Evolutionary conservation across 106 monocot genomes (phyloP).

Genomic region (Dendrobium nobile): DNA sequence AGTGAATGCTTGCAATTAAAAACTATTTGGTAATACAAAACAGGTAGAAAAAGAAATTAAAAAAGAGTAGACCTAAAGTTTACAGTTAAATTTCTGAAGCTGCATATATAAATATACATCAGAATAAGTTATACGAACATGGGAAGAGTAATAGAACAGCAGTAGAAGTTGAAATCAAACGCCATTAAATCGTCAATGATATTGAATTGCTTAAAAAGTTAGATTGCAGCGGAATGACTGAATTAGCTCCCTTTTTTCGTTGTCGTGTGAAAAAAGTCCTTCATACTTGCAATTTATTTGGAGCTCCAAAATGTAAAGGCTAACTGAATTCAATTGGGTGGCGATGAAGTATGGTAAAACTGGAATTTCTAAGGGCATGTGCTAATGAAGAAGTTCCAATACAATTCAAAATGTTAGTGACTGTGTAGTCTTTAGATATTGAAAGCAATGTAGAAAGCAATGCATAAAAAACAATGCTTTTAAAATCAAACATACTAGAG

Average conservation of each 20-base stretch:
- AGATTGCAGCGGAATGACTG: background rate
- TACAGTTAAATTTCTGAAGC: too few species aligned
- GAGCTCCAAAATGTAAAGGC: background rate
- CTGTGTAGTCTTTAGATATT: too few species aligned
- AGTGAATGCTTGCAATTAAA: background rate
- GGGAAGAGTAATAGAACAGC: too few species aligned
- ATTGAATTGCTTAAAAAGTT: background rate
- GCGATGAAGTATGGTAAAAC: background rate
- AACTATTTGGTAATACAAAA: background rate
- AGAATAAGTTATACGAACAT: too few species aligned
- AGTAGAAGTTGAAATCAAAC: background rate
- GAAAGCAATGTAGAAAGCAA: background rate
- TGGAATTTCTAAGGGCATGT: background rate
- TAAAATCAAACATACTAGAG: background rate
- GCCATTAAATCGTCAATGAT: background rate
- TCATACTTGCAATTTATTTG: background rate
- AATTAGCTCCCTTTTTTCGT: background rate
- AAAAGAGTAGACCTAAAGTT: background rate
- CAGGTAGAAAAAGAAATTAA: background rate
- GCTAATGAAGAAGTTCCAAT: background rate
- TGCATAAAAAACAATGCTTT: background rate
- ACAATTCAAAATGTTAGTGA: background rate
- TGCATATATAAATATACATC: too few species aligned
- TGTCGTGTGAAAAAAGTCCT: background rate
- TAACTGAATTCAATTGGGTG: background rate